These are phyloP conservation scores for Talaromyces nanjingensis DNA, from an alignment of 495 filamentous ascomycete species.

Conservation along the genomic window DNA sequence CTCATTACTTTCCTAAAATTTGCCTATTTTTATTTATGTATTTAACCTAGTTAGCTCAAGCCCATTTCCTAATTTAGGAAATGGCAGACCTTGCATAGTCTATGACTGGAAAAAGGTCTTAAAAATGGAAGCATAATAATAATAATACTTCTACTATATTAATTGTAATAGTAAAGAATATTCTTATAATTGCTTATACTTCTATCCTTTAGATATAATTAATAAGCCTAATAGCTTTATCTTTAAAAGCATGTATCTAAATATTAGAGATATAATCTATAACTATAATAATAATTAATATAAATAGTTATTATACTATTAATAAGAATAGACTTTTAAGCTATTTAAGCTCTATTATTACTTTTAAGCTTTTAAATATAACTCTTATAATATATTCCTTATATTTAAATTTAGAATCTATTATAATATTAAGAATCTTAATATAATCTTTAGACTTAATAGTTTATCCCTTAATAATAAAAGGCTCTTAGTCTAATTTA, in stretches of 20 bases:
- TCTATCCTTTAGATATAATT: conserved; percentile 25
- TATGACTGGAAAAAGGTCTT: too few species aligned
- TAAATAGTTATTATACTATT: conserved; percentile 24
- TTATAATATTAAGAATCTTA: conserved; percentile 17
- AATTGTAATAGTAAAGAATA: conserved; percentile 19
- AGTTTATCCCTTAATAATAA: conserved; percentile 21
- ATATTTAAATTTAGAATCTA: conserved; percentile 20
- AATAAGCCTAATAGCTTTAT: conserved; percentile 15
- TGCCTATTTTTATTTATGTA: too few species aligned
- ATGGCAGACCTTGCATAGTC: too few species aligned
- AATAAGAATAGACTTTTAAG: conserved; percentile 20
- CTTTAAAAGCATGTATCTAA: conserved; percentile 23
- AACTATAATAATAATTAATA: conserved; percentile 20
- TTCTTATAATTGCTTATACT: conserved; percentile 26
- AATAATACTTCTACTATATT: conserved; percentile 18
- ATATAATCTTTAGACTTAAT: conserved; percentile 16
- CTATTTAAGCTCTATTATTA: conserved; percentile 24
- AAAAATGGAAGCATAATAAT: too few species aligned
- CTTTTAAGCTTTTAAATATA: conserved; percentile 23
- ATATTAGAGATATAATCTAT: conserved; percentile 29
- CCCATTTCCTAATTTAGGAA: too few species aligned
- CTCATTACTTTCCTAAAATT: too few species aligned
- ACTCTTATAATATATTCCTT: conserved; percentile 19
- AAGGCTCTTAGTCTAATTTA: conserved; percentile 17
- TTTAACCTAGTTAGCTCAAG: too few species aligned